These are phyloP conservation scores for Boletus patriciae DNA, from an alignment of 768 basidiomycete genomes.

Conservation along the genomic window DNA sequence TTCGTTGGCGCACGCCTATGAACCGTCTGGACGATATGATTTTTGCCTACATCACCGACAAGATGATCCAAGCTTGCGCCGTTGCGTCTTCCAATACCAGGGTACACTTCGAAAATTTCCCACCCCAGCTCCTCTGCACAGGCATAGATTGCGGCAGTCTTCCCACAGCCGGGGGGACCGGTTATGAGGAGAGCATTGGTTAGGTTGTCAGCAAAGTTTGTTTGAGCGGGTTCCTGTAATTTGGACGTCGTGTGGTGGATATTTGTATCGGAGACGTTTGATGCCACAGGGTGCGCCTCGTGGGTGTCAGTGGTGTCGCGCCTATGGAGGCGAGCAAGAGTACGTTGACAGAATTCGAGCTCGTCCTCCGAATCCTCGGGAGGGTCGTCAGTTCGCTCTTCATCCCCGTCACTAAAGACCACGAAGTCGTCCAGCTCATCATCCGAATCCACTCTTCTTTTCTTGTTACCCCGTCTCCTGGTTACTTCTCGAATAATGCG, in stretches of 20 bases:
- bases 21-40: constrained; percentile 69
- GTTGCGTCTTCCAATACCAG: constrained; percentile 89
- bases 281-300: neutral
- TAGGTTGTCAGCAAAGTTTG: constrained; percentile 47
- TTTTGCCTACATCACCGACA: constrained; percentile 91
- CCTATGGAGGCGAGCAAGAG: constrained; percentile 19
- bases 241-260: constrained; percentile 6
- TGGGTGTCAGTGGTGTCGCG: neutral
- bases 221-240: constrained; percentile 13
- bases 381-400: constrained; percentile 31
- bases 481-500: constrained; percentile 55
- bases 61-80: constrained; percentile 74
- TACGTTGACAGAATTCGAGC: constrained; percentile 28
- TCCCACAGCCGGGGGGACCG: constrained; percentile 85
- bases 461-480: constrained; percentile 52
- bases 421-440: constrained; percentile 62
- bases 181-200: constrained; percentile 84
- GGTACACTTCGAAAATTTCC: constrained; percentile 96
- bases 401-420: constrained; percentile 41
- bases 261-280: constrained; percentile 3
- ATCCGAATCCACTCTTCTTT: constrained; percentile 49
- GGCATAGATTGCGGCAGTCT: constrained; percentile 91
- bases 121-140: constrained; percentile 92
- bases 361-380: constrained; percentile 42
- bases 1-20: constrained; percentile 8